Percentiles rank a stretch among this genome's conserved stretches.
Evolutionary conservation across 495 filamentous ascomycete species (phyloP).

Genomic region (Neurospora discreta): DNA sequence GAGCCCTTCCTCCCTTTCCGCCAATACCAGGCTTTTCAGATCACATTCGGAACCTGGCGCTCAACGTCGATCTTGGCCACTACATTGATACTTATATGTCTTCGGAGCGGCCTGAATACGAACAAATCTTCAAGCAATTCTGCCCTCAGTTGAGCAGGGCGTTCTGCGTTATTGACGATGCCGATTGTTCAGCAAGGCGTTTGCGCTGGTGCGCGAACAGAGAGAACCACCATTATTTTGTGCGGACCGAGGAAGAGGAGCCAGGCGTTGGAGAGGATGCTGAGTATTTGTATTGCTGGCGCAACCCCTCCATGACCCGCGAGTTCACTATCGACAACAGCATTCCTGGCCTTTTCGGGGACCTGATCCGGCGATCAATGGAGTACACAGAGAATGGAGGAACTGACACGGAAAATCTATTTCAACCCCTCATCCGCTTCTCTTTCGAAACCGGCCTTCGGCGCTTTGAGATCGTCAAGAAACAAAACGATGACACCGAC

Average conservation of each 20-base stretch:
- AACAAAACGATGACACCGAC: neutral
- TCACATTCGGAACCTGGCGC: constrained; percentile 13
- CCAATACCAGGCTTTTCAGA: constrained; percentile 6
- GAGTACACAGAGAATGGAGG: no score
- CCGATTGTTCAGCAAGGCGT: neutral
- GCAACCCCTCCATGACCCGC: constrained; percentile 3
- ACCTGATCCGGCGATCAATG: no score
- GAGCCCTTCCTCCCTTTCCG: neutral
- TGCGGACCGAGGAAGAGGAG: constrained; percentile 8
- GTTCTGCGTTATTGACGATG: no score
- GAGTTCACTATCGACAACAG: neutral
- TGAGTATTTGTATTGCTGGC: constrained; percentile 25
- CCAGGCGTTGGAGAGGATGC: constrained; percentile 3
- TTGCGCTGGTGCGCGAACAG: constrained; percentile 22
- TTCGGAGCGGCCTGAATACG: no score
- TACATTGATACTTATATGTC: no score
- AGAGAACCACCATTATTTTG: constrained; percentile 7
- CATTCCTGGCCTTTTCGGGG: neutral
- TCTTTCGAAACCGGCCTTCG: neutral
- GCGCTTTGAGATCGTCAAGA: constrained; percentile 4
- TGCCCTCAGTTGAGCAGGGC: no score
- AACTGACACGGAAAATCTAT: no score
- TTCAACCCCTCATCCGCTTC: constrained; percentile 16
- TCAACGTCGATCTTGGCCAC: neutral
- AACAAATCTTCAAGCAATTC: no score